Conservation (phyloP, 2,329 filamentous ascomycete species). For the Colletotrichum sp. region DNA sequence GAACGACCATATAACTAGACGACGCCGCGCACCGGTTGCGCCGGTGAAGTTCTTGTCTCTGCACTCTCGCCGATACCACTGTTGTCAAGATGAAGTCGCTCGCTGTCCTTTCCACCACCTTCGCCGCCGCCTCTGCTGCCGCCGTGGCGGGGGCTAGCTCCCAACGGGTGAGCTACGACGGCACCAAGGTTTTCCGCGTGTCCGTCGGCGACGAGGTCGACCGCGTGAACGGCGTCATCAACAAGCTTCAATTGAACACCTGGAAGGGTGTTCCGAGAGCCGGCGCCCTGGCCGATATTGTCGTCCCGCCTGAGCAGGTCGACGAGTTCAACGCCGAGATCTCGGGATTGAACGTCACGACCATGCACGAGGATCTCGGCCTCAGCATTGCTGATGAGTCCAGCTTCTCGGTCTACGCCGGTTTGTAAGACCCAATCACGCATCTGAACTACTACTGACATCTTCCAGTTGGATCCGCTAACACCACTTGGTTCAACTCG, state of each 20-base stretch:
- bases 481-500: constrained; percentile 45
- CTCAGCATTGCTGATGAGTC: constrained; percentile 40
- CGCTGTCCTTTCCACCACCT: constrained; percentile 1
- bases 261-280: constrained; percentile 42
- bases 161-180: constrained; percentile 41
- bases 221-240: constrained; percentile 36
- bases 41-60: background rate
- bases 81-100: constrained; percentile 16
- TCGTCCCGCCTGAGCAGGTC: constrained; percentile 40
- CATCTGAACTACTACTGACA: background rate
- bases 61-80: background rate
- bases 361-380: constrained; percentile 46
- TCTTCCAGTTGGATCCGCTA: constrained; percentile 13
- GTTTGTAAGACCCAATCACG: background rate
- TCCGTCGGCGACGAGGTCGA: constrained; percentile 36
- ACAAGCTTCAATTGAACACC: constrained; percentile 36
- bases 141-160: background rate
- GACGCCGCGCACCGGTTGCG: background rate
- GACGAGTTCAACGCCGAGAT: constrained; percentile 36
- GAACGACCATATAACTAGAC: background rate
- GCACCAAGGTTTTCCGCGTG: constrained; percentile 50
- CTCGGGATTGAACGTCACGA: constrained; percentile 32
- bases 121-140: constrained; percentile 13
- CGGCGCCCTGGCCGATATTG: constrained; percentile 42
- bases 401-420: constrained; percentile 32